Base-by-base conservation (phyloP, 2,329 filamentous ascomycete genomes). In the Lachnellula cervina region DNA sequence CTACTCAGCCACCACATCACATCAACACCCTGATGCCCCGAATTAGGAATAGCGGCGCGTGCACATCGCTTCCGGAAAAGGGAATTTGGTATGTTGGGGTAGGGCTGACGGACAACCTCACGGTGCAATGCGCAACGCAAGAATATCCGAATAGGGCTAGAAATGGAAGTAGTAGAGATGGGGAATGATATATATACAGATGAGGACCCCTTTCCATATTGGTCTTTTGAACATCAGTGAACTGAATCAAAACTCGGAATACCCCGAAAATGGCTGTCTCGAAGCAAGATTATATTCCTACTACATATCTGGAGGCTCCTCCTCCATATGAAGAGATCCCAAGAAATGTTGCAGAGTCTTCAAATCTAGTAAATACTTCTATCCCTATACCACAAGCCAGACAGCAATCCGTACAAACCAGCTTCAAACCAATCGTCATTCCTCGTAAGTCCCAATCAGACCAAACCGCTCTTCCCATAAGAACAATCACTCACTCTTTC, bases 371-470 rank as follows among this genome's bases (percentile, higher is more conserved):
- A 11, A n/a, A 46, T 14, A 28, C 2, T 9, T 21, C 21, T 21
- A 14, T 25, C 44, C 32, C 19, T 19, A 25, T n/a, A 3, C 25
- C 23, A 6, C 44, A 32, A 32, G 13, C 2, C 44, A 19, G 1
- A 21, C 2, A 14, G 32, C 19, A 5, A 25, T n/a, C 1, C 13
- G n/a, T 46, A 5, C 5, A 25, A 25, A 25, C 23, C 23, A 46
- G 7, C 8, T 58, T 58, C 52, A 58, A 53, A 21, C 53, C 52
- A 14, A 55, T 58, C 14, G 56, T 58, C 13, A 58, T 55, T 16
- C 52, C 56, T 3, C 56, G 52, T 58, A 53, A 2, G 46, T 45
- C 40, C 9, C 14, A 6, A 21, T 13, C 17, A 13, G 2, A 14
- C 21, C 13, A 28, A 21, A 17, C n/a, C 9, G 1, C 13, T 7